Conservation (phyloP, 352 stramenopile genomes). For the Phytophthora hybrid region DNA sequence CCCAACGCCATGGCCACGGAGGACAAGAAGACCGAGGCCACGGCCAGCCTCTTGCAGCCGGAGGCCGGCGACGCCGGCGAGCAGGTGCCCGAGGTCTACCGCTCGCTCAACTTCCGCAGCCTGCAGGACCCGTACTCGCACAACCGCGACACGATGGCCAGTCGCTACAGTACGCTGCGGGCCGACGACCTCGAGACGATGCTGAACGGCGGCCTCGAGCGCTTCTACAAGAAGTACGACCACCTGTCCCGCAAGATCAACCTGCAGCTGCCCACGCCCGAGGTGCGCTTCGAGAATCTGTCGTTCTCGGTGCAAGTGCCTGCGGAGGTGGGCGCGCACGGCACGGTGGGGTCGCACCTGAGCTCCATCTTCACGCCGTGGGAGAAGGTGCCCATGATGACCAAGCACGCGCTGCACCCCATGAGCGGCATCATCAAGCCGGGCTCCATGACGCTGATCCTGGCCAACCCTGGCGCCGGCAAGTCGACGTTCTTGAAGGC, state of each 20-base stretch:
- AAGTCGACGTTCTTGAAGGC: constrained; percentile 80
- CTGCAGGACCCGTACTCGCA: constrained; percentile 68
- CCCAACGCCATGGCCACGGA: constrained; percentile 22
- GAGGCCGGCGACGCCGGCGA: constrained; percentile 31
- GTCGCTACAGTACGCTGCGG: constrained; percentile 56
- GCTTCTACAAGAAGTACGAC: constrained; percentile 88
- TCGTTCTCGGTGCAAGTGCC: constrained; percentile 72
- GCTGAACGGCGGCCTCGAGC: constrained; percentile 71
- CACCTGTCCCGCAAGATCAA: constrained; percentile 78
- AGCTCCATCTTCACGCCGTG: constrained; percentile 62
- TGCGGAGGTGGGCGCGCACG: constrained; percentile 43
- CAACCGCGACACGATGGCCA: constrained; percentile 43
- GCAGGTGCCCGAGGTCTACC: constrained; percentile 64
- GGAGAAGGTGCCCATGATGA: constrained; percentile 46
- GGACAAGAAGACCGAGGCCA: constrained; percentile 29
- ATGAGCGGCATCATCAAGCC: constrained; percentile 76
- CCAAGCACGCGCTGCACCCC: constrained; percentile 59
- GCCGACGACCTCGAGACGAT: constrained; percentile 73
- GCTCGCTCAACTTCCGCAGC: constrained; percentile 70
- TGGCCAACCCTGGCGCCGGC: constrained; percentile 63
- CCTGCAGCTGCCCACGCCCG: constrained; percentile 38
- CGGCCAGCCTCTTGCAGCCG: constrained; percentile 36
- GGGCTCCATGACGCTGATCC: constrained; percentile 36
- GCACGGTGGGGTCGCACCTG: constrained; percentile 62
- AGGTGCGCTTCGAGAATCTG: constrained; percentile 84